Evolutionary conservation across 2,329 filamentous ascomycete species (phyloP).

Genomic region (Aspergillus caelatus): DNA sequence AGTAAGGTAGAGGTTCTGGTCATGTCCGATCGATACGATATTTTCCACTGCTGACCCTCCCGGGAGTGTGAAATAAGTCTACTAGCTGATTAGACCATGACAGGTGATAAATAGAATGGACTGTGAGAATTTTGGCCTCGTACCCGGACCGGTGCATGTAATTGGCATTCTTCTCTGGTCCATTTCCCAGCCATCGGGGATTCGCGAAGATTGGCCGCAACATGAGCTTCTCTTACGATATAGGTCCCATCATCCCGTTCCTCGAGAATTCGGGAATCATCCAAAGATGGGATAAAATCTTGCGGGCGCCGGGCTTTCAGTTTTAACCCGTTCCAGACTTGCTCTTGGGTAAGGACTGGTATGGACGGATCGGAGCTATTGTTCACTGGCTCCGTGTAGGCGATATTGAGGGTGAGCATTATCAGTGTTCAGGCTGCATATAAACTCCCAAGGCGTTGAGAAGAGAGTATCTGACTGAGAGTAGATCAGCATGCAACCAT

Average conservation of each 20-base stretch:
- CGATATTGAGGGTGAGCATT: background rate
- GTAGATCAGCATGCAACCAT: background rate
- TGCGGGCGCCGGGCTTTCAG: background rate
- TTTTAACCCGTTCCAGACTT: background rate
- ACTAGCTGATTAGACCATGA: background rate
- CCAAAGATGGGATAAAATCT: background rate
- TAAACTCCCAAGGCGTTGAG: background rate
- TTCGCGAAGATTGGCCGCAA: background rate
- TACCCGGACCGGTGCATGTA: background rate
- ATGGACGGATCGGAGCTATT: background rate
- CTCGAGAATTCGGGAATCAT: background rate
- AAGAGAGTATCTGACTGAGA: background rate
- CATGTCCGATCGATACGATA: background rate
- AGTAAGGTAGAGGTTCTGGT: background rate
- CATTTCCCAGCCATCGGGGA: background rate
- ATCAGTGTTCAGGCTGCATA: background rate
- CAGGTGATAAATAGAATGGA: background rate
- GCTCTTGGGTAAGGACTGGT: background rate
- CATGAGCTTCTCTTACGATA: background rate
- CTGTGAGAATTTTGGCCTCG: background rate
- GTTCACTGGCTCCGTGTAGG: background rate
- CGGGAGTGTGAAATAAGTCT: background rate
- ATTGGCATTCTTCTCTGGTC: background rate
- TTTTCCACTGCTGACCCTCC: background rate
- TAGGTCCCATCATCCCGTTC: background rate